Base-by-base conservation (phyloP, 495 filamentous ascomycete species). In the Xylaria grammica region DNA sequence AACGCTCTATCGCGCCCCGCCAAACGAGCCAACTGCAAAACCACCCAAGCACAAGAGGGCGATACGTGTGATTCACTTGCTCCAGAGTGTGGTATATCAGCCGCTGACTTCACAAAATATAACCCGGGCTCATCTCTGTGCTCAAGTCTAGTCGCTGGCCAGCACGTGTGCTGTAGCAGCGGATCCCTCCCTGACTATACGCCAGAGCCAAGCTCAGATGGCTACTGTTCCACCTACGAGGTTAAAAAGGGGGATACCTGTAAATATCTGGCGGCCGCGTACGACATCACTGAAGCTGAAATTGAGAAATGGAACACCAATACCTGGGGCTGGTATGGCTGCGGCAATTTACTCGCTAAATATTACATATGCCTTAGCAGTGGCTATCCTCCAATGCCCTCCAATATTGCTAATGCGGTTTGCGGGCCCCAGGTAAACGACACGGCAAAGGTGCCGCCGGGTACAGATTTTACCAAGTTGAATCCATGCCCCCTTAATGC, bases 311-410 rank as follows among this genome's bases (percentile, higher is more conserved):
- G 63, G 56, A 85, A 85, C 71, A 74, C 74, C 24, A 63, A 76
- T 1, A 84, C 80, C 11, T 86, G 82, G 82, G 83, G 74, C 36
- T 86, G 82, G 81, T 67, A 51, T 19, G 81, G 79, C 40, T 87
- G 84, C 67, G 56, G 62, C 7, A 32, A 46, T 10, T 62, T 86
- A 1, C 45, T 65, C 45, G 24, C 30, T 0, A 66, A 60, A 4
- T 48, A 60, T 9, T 52, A 53, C 11, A 84, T 87, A 19, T 86
- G 85, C 65, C 44, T 87, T 2, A 85, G 82, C 66, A 61, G 66
- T 1, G 85, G 85, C 5, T 27, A 44, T 0, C 70, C 84, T 3
- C 82, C 83, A 0, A 13, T 44, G 9, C 44, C 44, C 9, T 2
- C n/a, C 4, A 20, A 1, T n/a, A 22, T 51, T 5, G 5, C 50